Base-by-base conservation (phyloP, 768 basidiomycete species). In the Infundibulicybe gibba region DNA sequence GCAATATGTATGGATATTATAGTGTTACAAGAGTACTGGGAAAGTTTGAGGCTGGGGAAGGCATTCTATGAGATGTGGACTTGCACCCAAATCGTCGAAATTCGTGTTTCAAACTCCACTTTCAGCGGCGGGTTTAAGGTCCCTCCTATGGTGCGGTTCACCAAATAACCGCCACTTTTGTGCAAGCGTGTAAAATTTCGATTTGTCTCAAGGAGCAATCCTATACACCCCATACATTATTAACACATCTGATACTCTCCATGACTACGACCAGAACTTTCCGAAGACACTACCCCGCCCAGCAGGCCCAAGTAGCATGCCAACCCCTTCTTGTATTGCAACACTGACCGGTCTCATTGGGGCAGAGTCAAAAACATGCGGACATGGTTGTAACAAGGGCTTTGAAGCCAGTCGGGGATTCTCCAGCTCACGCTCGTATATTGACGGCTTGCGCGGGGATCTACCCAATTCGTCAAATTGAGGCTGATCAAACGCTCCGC, bases 281-380 rank as follows among this genome's bases (percentile, higher is more conserved):
- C 85, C 75, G 54, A 87, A 73, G 39, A 85, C 76, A 53, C 81
- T 85, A 6, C 72, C 65, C 30, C 76, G 60, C 21, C 70, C 66
- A 10, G 56, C 49, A 6, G 59, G 53, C 17, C 79, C 76, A 6
- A 86, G 59, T 37, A 88, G 67, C 57, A 85, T 70, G 10, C 81
- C 79, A 30, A 87, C 75, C n/a, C 85, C 83, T 48, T 80, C 81
- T 56, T 86, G 83, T 13, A 89, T 81, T 17, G 84, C 87, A 33
- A 79, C 77, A 57, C 82, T 85, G 16, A 88, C 87, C 6, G 85
- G 84, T 14, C 83, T 68, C 81, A 88, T 85, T 15, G 85, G 82
- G 14, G 81, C 74, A 14, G 82, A 58, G 33, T 91, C 89, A 54
- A 77, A 89, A 1, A 88, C 83, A 61, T 91, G 88, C 8, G 87